A percentile compares a stretch with the other conserved stretches of the same genome.
Evolutionary conservation across 768 basidiomycete genomes (phyloP).

Genomic region (Mycena epipterygia): DNA sequence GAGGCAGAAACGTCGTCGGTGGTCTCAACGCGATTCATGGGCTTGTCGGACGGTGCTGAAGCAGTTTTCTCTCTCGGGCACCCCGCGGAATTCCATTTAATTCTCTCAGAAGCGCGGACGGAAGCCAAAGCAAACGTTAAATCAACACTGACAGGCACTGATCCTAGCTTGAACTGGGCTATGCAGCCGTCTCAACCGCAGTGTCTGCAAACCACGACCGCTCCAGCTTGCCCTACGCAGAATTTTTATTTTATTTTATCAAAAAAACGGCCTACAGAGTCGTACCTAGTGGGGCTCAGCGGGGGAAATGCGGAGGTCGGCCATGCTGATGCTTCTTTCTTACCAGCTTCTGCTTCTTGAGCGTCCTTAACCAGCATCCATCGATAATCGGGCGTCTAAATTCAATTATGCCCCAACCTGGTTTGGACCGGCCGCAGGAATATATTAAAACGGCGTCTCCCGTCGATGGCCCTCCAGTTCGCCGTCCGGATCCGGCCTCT

Average conservation of each 20-base stretch:
- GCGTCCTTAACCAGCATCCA: not conserved
- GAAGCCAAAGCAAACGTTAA: too few relatives aligned
- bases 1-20: not conserved
- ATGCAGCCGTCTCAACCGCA: too few relatives aligned
- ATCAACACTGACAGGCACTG: not conserved
- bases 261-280: too few relatives aligned
- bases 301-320: not conserved
- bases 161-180: not conserved
- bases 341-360: too few relatives aligned
- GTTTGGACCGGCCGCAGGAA: not conserved
- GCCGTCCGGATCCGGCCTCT: constrained; percentile 4
- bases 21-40: not conserved
- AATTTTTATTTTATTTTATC: too few relatives aligned
- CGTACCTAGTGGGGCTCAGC: not conserved
- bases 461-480: not conserved
- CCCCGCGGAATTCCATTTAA: not conserved
- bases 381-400: constrained; percentile 13
- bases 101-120: not conserved
- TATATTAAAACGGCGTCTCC: not conserved
- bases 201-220: too few relatives aligned
- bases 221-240: too few relatives aligned
- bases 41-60: not conserved
- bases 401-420: not conserved
- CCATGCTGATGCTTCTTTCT: not conserved
- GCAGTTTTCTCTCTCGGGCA: not conserved